Evolutionary conservation across 73 alveolate genomes (phyloP).

Genomic region (Symbiodinium pilosum): DNA sequence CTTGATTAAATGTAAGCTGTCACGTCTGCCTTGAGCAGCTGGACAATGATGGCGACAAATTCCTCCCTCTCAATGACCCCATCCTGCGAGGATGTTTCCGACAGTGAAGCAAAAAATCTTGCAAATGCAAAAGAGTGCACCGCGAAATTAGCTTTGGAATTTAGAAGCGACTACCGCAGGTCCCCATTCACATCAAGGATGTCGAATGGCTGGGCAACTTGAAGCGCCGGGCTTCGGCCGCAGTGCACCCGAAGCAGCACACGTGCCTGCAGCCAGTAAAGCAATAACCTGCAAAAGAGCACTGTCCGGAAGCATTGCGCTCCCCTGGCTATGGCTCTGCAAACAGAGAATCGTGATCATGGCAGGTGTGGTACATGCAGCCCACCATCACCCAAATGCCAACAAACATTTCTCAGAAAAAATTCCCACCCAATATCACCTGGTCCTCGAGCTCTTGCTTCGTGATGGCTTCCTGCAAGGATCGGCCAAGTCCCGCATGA

Average conservation of each 20-base stretch:
- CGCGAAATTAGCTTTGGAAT: no score
- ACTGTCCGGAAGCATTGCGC: no score
- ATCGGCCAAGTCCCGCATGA: not conserved
- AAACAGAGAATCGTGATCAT: no score
- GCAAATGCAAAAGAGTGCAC: not conserved
- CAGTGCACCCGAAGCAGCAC: slow-evolving; percentile 65
- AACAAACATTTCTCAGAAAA: no score
- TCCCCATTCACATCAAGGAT: slow-evolving; percentile 82
- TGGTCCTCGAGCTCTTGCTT: slow-evolving; percentile 64
- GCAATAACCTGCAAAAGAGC: no score
- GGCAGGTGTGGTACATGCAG: no score
- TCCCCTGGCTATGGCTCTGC: no score
- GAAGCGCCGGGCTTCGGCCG: slow-evolving; percentile 50
- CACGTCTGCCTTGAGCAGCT: slow-evolving; percentile 23
- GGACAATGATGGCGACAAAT: slow-evolving; percentile 43
- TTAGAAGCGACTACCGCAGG: not conserved
- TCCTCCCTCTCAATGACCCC: slow-evolving; percentile 82
- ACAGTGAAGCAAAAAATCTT: not conserved
- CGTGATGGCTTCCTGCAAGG: slow-evolving; percentile 28
- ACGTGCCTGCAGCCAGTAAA: slow-evolving; percentile 38
- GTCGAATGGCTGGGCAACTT: slow-evolving; percentile 80
- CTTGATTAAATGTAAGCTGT: no score
- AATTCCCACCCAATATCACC: slow-evolving; percentile 5
- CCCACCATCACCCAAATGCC: no score
- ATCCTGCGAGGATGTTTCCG: slow-evolving; percentile 5